Conservation (phyloP, 75 land plant species). For the Pinus taeda region DNA sequence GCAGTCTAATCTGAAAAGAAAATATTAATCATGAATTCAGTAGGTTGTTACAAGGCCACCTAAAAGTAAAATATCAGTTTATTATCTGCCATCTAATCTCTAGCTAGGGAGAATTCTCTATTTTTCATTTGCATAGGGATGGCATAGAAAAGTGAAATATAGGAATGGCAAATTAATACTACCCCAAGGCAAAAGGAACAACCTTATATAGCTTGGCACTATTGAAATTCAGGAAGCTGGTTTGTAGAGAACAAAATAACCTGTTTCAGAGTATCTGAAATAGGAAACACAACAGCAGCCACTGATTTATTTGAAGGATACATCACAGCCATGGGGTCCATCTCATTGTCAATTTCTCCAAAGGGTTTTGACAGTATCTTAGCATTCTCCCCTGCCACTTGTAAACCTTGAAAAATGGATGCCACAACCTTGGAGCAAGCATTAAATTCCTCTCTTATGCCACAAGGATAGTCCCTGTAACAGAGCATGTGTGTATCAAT, state of each 20-base stretch:
- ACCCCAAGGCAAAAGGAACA: constrained; percentile 3
- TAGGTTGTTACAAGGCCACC: not conserved
- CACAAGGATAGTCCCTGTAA: constrained; percentile 56
- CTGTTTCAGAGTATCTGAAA: constrained; percentile 54
- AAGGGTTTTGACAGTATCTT: constrained; percentile 30
- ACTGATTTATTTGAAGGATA: constrained; percentile 44
- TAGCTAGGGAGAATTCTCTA: not conserved
- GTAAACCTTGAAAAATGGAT: constrained; percentile 21
- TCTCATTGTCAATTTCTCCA: constrained; percentile 48
- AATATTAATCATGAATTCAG: constrained; percentile 5
- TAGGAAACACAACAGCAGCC: constrained; percentile 56
- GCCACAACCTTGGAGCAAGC: constrained; percentile 40
- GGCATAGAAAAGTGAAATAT: not conserved
- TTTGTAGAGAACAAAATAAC: constrained; percentile 16
- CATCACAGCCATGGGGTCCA: constrained; percentile 49
- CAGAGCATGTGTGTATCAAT: not conserved
- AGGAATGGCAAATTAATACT: not conserved
- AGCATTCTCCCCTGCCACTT: constrained; percentile 6
- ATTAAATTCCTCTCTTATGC: constrained; percentile 40
- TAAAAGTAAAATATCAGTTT: not conserved
- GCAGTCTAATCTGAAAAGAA: constrained; percentile 31
- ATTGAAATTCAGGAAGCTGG: constrained; percentile 7
- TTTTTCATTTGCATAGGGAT: not conserved
- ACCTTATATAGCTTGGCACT: not conserved
- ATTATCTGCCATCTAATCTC: not conserved